A percentile compares a stretch with the other conserved stretches of the same genome.
Conservation (phyloP, 2,329 filamentous ascomycete species). For the Fonsecaea monophora region DNA sequence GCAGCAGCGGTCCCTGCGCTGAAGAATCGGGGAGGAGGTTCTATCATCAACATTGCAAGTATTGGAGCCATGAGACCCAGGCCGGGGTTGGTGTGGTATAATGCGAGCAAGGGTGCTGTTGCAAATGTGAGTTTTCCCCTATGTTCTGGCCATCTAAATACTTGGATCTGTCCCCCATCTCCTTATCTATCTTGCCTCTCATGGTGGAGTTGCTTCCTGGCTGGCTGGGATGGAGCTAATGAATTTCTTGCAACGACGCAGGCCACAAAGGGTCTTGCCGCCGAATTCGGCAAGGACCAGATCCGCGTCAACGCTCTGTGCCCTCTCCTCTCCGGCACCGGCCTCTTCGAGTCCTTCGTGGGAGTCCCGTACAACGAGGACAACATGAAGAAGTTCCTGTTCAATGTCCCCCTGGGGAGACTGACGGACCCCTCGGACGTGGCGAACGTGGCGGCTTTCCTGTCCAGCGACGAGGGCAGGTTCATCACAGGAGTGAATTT, state of each 20-base stretch:
- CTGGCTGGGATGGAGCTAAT: not conserved
- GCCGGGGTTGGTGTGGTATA: constrained; percentile 55
- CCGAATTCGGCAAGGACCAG: constrained; percentile 56
- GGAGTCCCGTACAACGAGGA: constrained; percentile 54
- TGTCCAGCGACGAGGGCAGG: constrained; percentile 68
- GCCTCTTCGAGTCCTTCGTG: constrained; percentile 57
- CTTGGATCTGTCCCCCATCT: not conserved
- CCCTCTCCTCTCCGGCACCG: constrained; percentile 71
- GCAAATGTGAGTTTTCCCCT: constrained; percentile 47
- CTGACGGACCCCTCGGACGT: constrained; percentile 63
- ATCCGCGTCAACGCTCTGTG: constrained; percentile 62
- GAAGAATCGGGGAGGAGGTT: constrained; percentile 51
- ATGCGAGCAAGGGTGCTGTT: constrained; percentile 54
- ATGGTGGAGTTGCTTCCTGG: not conserved
- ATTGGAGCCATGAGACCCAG: constrained; percentile 52
- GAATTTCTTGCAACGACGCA: constrained; percentile 3
- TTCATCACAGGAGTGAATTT: constrained; percentile 62
- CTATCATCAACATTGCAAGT: constrained; percentile 54
- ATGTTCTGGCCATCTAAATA: not conserved
- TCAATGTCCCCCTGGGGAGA: constrained; percentile 54
- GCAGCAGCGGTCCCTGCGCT: constrained; percentile 47
- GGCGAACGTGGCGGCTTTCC: constrained; percentile 71
- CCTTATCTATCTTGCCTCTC: not conserved
- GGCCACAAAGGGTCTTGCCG: constrained; percentile 65
- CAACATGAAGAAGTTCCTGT: constrained; percentile 53